Evolutionary conservation across 2,329 filamentous ascomycete species (phyloP), one percentile per base, ranked within the genome.

Genomic region (Lecanicillium sp.): DNA sequence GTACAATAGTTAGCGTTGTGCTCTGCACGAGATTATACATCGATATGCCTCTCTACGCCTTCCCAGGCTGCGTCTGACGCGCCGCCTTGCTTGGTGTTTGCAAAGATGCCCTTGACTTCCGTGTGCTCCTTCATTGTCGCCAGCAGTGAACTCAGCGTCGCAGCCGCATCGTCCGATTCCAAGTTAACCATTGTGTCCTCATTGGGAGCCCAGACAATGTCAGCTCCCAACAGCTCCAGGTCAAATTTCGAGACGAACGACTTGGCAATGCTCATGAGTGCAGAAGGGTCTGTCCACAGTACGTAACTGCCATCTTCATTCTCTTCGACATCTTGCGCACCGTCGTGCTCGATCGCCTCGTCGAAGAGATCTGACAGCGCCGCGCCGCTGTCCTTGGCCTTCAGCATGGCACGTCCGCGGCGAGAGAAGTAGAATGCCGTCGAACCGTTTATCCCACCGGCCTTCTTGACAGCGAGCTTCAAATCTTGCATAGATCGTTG

Each of bases 131-230:
- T 76, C 27, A 89, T 56, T 6, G 70, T 67, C 11, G 77, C 71
- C 17, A 83, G 58, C 23, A 94, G 77, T 4, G 75, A 70, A 36
- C 73, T 71, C 23, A 96, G 69, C 15, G 72, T 68, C 42, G 75
- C 68, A 0, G 75, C 73, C 2, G 77, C 73, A 11, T 77, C 71
- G 12, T 75, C 68, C 14, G 77, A 74, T 50, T 84, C 76, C 32
- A 90, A 58, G 7, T 72, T 70, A 15, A 87, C 79, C 62, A 79
- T 79, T 0, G 86, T 90, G 52, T 95, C 90, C 58, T 84, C 80
- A 51, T 91, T 93, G 0, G 89, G 79, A 51, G 84, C 79, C 84
- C 88, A 96, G 36, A 95, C 76, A 44, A 96, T 91, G 48, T 94
- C 87, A 15, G 82, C 81, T 55, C 81, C 84, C 48, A 85, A 70